Conservation (phyloP, 1,139 yeast species). For the Hemisphaericaspora xylofermentans region DNA sequence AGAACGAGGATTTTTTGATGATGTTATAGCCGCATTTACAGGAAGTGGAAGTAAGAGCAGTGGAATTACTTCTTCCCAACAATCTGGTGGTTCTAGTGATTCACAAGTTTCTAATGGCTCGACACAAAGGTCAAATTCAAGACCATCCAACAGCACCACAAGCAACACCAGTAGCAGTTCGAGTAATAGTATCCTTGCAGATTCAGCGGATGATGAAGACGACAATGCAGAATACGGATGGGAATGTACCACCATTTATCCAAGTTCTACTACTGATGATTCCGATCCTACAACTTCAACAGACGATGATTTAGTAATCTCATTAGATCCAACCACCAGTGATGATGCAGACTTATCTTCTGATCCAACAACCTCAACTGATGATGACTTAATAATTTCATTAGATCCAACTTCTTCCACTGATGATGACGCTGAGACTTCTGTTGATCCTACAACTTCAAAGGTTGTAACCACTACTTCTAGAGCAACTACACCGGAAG, state of each 20-base stretch:
- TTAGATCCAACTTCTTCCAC: neutral
- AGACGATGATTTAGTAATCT: too few relatives aligned
- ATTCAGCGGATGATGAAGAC: neutral
- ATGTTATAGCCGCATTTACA: constrained; percentile 2
- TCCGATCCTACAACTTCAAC: neutral
- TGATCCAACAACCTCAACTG: neutral
- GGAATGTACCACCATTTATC: neutral
- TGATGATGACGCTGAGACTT: neutral
- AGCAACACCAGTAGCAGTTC: too few relatives aligned
- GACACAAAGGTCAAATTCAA: too few relatives aligned
- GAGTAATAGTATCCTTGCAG: too few relatives aligned
- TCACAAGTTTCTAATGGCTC: neutral
- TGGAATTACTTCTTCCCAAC: neutral
- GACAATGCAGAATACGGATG: constrained; percentile 1
- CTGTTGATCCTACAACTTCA: neutral
- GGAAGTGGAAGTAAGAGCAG: neutral
- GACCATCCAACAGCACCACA: neutral
- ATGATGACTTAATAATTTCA: neutral
- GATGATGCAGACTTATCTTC: neutral
- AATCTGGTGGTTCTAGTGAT: too few relatives aligned
- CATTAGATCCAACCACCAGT: too few relatives aligned
- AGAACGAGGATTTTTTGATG: constrained; percentile 15
- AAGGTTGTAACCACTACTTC: neutral
- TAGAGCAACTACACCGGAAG: neutral
- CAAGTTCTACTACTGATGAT: too few relatives aligned